Percentiles rank a stretch among this genome's conserved stretches.
Evolutionary conservation across 345 rosid genomes (phyloP).

Genomic region (Melaleuca quinquenervia): DNA sequence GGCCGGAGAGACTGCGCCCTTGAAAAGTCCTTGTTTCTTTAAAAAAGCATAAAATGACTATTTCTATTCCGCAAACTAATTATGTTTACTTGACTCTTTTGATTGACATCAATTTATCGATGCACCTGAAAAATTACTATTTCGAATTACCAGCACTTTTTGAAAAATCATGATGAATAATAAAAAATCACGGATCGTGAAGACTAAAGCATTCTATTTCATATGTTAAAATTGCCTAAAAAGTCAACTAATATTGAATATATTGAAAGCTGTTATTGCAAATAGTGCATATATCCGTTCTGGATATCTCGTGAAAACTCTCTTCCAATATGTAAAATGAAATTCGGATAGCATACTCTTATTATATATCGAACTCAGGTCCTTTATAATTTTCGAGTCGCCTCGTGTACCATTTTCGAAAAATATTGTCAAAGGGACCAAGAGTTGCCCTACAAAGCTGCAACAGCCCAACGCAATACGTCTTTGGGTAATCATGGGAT

Average conservation of each 20-base stretch:
- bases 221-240: not conserved
- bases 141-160: not conserved
- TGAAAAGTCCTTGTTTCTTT: not conserved
- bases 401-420: not conserved
- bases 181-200: accelerated
- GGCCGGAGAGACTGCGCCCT: not conserved
- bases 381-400: not conserved
- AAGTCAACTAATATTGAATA: accelerated
- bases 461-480: not conserved
- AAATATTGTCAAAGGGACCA: accelerated
- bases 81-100: not conserved
- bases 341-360: not conserved
- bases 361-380: not conserved
- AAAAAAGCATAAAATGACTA: not conserved
- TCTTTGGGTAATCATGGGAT: not conserved
- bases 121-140: not conserved
- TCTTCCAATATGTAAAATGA: too few species aligned
- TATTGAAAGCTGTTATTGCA: not conserved
- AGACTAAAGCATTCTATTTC: not conserved
- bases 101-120: not conserved
- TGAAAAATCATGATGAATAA: accelerated
- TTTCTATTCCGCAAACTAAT: not conserved
- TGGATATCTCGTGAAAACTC: too few species aligned
- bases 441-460: not conserved
- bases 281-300: not conserved